phyloP scores from a whole-genome alignment of 1,139 yeast species.

The Pichia sp. region DNA sequence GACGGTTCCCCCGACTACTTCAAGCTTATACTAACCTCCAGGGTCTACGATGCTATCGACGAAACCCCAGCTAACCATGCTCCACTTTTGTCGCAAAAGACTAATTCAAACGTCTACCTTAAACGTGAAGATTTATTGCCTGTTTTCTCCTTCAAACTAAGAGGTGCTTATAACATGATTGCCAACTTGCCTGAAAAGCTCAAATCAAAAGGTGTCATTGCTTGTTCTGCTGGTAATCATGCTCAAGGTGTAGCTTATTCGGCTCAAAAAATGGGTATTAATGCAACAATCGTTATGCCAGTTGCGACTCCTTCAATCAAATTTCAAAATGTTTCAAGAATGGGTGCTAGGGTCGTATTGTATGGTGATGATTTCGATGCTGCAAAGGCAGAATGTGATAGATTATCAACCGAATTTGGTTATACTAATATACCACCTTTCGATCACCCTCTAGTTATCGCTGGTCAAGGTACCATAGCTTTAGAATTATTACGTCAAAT shows the following conservation, averaged over 20 bases:
- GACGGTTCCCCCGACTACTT: slow-evolving; percentile 88
- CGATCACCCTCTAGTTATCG: slow-evolving; percentile 95
- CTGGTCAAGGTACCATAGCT: slow-evolving; percentile 99
- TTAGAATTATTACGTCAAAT: slow-evolving; percentile 87
- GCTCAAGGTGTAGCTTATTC: slow-evolving; percentile 98
- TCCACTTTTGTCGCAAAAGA: slow-evolving; percentile 61
- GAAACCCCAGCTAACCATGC: slow-evolving; percentile 85
- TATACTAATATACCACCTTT: slow-evolving; percentile 92
- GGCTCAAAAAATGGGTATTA: slow-evolving; percentile 74
- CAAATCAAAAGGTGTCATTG: slow-evolving; percentile 83
- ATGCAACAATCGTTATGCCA: slow-evolving; percentile 98
- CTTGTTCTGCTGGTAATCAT: slow-evolving; percentile 98
- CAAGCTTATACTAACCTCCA: slow-evolving; percentile 78
- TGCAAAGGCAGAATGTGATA: slow-evolving; percentile 81
- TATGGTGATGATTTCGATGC: slow-evolving; percentile 92
- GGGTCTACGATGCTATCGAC: slow-evolving; percentile 89
- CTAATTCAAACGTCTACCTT: slow-evolving; percentile 64
- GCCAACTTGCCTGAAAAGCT: slow-evolving; percentile 69
- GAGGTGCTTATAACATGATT: slow-evolving; percentile 97
- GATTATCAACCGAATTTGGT: slow-evolving; percentile 62
- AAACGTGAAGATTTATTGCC: slow-evolving; percentile 93
- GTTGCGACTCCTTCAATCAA: slow-evolving; percentile 93
- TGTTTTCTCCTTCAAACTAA: slow-evolving; percentile 87
- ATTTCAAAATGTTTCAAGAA: slow-evolving; percentile 78
- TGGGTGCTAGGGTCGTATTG: slow-evolving; percentile 90